phyloP scores from a whole-genome alignment of 129 eudicot genomes.

The Flaveria ramosissima region DNA sequence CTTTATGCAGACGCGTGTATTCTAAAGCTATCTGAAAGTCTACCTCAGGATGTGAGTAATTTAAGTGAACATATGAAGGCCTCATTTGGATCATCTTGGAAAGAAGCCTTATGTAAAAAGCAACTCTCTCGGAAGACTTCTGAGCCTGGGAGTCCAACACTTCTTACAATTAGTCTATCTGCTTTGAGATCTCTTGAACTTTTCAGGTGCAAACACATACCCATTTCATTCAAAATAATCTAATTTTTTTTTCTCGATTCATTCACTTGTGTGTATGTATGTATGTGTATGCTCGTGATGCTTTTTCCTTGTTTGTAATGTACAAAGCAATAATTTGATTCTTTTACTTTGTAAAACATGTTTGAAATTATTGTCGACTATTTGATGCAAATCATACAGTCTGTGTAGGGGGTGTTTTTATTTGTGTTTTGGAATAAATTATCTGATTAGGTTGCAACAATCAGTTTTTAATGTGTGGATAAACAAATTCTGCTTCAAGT shows the following conservation, averaged over 20 bases:
- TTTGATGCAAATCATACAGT: no score
- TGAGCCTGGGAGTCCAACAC: constrained; percentile 83
- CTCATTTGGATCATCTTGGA: constrained; percentile 81
- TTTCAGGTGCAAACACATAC: constrained; percentile 48
- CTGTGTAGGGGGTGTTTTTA: no score
- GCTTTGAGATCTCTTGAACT: constrained; percentile 81
- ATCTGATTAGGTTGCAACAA: not conserved
- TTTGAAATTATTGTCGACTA: no score
- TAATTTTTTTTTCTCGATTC: constrained; percentile 1
- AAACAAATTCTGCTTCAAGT: not conserved
- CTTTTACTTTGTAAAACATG: no score
- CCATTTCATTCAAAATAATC: not conserved
- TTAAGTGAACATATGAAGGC: constrained; percentile 65
- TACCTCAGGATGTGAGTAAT: constrained; percentile 51
- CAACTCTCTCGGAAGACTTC: constrained; percentile 50
- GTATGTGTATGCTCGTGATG: no score
- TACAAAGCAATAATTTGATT: no score
- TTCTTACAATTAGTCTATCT: constrained; percentile 80
- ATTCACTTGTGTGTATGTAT: not conserved
- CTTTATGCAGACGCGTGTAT: constrained; percentile 56
- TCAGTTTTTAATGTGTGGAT: not conserved
- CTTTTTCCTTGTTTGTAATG: not conserved
- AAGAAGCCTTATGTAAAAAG: constrained; percentile 62
- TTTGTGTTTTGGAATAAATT: not conserved
- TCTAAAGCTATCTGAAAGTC: constrained; percentile 51